Base-by-base conservation (phyloP, 192 early-diverging fungal genomes). In the Umbelopsis ramanniana region DNA sequence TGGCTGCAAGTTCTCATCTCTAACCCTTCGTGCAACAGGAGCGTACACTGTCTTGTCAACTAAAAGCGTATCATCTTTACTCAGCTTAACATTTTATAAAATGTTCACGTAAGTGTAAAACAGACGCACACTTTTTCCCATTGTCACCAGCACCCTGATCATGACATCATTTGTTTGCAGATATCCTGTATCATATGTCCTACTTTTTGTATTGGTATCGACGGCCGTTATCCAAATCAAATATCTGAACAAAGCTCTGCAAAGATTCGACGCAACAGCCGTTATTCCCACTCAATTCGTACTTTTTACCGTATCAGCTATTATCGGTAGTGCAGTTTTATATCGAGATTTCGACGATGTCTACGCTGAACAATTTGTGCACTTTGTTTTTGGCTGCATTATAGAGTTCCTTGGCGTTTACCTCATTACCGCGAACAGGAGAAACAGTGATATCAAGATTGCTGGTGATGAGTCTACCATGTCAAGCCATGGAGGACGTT, bases 271-370 rank as follows among this genome's bases (percentile, higher is more conserved):
- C 69, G 86, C 89, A 8, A 90, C 89, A 19, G 84, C 89, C 76
- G 91, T 93, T 2, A 92, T 93, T 63, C 91, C 91, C 3, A 93
- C 90, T 10, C 91, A 93, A 72, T 93, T 91, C 79, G 91, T 93
- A 14, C 76, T 91, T 5, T 93, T 93, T 68, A 93, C 91, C 0
- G 78, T 89, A 14, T 89, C 85, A 12, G 87, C 87, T 15, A 93
- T 93, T 37, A 80, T 89, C 48, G 91, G 91, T 29, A 88, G 86
- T 52, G 87, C 89, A 8, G 78, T 90, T 12, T 74, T 88, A n/a
- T 88, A 91, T 70, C 84, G 85, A 68, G 89, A 90, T 72, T 90
- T 90, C 81, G 84, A 85, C 35, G 81, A 85, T 47, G 84, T 84
- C 74, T 68, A 76, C 47, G 74, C 82, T 45, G 74, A 79, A 53